Conservation (phyloP, 129 eudicot species). For the Solidago caesia region DNA sequence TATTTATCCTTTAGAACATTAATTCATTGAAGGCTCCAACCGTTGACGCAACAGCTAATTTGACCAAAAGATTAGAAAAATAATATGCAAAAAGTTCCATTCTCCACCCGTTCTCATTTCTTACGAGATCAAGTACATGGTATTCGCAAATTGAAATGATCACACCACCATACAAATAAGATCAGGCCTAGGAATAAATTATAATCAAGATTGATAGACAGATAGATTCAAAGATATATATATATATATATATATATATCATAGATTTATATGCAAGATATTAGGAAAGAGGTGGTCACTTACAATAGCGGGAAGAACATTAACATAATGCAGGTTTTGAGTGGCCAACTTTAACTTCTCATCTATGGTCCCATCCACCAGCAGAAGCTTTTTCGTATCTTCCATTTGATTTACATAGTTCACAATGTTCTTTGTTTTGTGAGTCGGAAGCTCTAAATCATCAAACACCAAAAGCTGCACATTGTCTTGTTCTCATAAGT, state of each 20-base stretch:
- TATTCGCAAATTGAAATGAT: too few species aligned
- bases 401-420: constrained; percentile 70
- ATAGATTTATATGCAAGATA: not conserved
- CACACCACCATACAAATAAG: too few species aligned
- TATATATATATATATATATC: too few species aligned
- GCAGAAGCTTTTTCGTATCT: constrained; percentile 59
- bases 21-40: not conserved
- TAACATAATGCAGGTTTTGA: constrained; percentile 79
- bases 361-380: constrained; percentile 82
- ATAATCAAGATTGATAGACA: not conserved
- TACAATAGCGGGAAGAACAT: constrained; percentile 87
- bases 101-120: not conserved
- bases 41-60: not conserved
- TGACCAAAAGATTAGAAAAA: not conserved
- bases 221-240: not conserved
- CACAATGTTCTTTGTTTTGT: constrained; percentile 88
- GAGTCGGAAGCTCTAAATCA: constrained; percentile 75
- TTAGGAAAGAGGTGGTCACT: constrained; percentile 32
- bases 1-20: not conserved
- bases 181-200: too few species aligned
- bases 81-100: not conserved
- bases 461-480: constrained; percentile 84
- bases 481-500: constrained; percentile 10
- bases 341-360: constrained; percentile 86
- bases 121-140: not conserved